Conservation (phyloP, 2,329 filamentous ascomycete species). For the Lachnellula hyalina region DNA sequence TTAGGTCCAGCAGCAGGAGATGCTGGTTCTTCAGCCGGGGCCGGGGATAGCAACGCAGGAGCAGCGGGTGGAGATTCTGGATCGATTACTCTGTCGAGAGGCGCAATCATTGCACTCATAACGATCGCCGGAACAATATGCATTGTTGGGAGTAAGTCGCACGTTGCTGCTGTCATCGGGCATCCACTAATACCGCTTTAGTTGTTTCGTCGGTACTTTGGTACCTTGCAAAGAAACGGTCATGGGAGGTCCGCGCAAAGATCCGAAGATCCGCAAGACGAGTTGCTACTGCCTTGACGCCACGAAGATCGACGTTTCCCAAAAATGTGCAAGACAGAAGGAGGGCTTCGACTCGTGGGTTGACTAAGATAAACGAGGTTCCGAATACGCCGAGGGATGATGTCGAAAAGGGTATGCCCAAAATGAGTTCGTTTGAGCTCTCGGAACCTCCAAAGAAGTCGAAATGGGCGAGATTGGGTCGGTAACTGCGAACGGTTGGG, state of each 20-base stretch:
- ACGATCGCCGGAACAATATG: constrained; percentile 63
- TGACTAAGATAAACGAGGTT: constrained; percentile 48
- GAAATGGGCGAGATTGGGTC: constrained; percentile 27
- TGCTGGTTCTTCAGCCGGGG: constrained; percentile 33
- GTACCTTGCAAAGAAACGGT: constrained; percentile 76
- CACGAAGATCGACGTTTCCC: constrained; percentile 55
- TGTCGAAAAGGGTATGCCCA: constrained; percentile 49
- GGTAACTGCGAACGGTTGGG: constrained; percentile 15
- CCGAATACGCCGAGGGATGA: constrained; percentile 56
- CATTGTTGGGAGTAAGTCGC: constrained; percentile 60
- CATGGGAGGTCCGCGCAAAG: constrained; percentile 73
- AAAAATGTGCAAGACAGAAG: constrained; percentile 46
- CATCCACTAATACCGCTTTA: constrained; percentile 9
- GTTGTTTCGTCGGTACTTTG: constrained; percentile 56
- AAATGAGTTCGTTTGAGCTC: constrained; percentile 29
- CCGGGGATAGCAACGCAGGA: constrained; percentile 51
- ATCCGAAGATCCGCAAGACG: constrained; percentile 63
- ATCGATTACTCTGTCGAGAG: constrained; percentile 59
- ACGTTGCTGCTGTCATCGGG: not conserved
- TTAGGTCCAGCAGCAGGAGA: constrained; percentile 25
- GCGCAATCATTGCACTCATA: constrained; percentile 69
- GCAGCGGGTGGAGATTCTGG: constrained; percentile 59
- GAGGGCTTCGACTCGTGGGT: constrained; percentile 35
- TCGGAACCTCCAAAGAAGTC: constrained; percentile 27
- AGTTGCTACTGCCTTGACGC: constrained; percentile 58